phyloP scores from a whole-genome alignment of 2,329 filamentous ascomycete species.

The Talaromyces funiculosus region DNA sequence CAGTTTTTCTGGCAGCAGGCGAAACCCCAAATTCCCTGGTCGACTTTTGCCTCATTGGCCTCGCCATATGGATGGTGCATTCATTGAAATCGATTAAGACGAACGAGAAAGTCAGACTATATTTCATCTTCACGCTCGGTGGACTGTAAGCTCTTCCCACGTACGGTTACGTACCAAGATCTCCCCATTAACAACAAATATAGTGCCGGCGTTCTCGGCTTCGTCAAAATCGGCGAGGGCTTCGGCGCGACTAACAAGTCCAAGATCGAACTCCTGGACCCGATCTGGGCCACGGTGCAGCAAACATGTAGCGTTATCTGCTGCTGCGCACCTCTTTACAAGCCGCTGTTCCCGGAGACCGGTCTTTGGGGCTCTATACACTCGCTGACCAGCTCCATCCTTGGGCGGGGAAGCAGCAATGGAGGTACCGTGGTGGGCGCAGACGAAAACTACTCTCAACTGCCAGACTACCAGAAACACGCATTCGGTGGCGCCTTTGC shows the following conservation, averaged over 20 bases:
- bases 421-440: not conserved
- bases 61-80: conserved; percentile 11
- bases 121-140: conserved; percentile 8
- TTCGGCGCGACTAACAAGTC: conserved; percentile 4
- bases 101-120: not conserved
- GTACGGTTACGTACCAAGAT: not conserved
- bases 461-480: not conserved
- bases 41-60: conserved; percentile 3
- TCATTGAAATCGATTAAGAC: conserved; percentile 4
- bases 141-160: not conserved
- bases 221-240: conserved; percentile 10
- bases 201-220: conserved; percentile 8
- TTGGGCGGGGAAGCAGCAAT: not conserved
- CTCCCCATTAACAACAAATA: not conserved
- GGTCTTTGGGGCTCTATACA: not conserved
- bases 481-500: not conserved
- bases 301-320: conserved; percentile 10
- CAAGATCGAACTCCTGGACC: conserved; percentile 7
- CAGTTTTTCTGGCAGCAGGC: conserved; percentile 3
- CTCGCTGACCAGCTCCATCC: not conserved
- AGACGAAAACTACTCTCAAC: not conserved
- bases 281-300: conserved; percentile 11
- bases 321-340: conserved; percentile 9
- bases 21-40: conserved; percentile 10
- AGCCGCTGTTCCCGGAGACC: conserved; percentile 1